Evolutionary conservation across 2,329 filamentous ascomycete species (phyloP).

Genomic region (Apiospora kogelbergensis): DNA sequence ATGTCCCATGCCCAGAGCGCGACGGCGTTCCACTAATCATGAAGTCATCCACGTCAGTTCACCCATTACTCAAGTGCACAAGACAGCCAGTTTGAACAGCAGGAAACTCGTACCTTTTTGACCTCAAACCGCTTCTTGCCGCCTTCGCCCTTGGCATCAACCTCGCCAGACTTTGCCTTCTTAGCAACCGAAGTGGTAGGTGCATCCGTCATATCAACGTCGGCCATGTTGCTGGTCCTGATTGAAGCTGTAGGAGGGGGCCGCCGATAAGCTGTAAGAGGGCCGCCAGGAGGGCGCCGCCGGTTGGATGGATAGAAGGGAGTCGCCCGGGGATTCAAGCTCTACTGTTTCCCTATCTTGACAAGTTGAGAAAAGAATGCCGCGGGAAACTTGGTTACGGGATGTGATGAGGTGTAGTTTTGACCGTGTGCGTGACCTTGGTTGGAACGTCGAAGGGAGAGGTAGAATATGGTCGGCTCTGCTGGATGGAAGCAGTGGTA

Average conservation of each 20-base stretch:
- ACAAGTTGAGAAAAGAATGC: slow-evolving; percentile 1
- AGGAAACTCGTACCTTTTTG: slow-evolving; percentile 74
- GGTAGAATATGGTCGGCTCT: neutral
- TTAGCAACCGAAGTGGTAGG: slow-evolving; percentile 54
- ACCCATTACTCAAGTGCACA: neutral
- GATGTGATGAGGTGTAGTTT: neutral
- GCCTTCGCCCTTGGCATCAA: slow-evolving; percentile 58
- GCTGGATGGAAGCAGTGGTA: neutral
- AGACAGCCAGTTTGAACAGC: neutral
- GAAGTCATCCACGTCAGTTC: slow-evolving; percentile 15
- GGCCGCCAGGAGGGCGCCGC: neutral
- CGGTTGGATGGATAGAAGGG: neutral
- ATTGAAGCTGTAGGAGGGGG: neutral
- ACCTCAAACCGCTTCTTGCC: slow-evolving; percentile 96
- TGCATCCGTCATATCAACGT: slow-evolving; percentile 95
- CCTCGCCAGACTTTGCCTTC: slow-evolving; percentile 42
- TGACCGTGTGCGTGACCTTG: neutral
- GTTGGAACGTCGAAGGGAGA: neutral
- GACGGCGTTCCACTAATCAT: slow-evolving; percentile 88
- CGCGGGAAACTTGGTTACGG: neutral
- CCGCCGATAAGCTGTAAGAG: no score
- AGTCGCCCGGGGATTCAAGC: slow-evolving; percentile 5
- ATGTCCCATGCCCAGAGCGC: slow-evolving; percentile 99
- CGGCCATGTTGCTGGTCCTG: slow-evolving; percentile 65
- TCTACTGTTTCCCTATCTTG: slow-evolving; percentile 8